A percentile compares a stretch with the other conserved stretches of the same genome.
Evolutionary conservation across 306 rosid species (phyloP).

Genomic region (Lotus japonicus): DNA sequence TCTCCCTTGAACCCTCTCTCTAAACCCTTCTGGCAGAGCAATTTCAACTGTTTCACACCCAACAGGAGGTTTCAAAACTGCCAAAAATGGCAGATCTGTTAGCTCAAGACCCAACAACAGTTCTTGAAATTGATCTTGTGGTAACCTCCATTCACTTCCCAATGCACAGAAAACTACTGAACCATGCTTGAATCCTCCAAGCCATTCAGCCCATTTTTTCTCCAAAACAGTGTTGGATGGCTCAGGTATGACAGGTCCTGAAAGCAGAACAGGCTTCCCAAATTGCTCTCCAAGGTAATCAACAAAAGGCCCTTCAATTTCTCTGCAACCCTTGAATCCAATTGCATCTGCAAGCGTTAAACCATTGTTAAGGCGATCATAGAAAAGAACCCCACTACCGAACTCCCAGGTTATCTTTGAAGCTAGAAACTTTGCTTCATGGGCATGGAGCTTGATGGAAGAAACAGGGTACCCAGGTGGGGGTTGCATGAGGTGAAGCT

Average conservation of each 20-base stretch:
- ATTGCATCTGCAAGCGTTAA: slow-evolving; percentile 14
- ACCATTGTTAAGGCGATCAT: not conserved
- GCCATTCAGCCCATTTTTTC: slow-evolving; percentile 16
- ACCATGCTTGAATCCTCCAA: not conserved
- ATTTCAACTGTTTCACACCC: slow-evolving; percentile 26
- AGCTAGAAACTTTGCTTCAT: slow-evolving; percentile 12
- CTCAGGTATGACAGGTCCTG: slow-evolving; percentile 32
- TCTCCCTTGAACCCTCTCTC: slow-evolving; percentile 24
- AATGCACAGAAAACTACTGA: slow-evolving; percentile 21
- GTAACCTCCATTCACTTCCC: slow-evolving; percentile 22
- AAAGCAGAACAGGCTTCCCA: slow-evolving; percentile 23
- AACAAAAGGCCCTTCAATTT: slow-evolving; percentile 28
- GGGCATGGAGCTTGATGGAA: slow-evolving; percentile 13
- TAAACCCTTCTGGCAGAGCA: slow-evolving; percentile 31
- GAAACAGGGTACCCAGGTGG: slow-evolving; percentile 18
- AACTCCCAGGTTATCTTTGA: not conserved
- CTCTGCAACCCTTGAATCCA: slow-evolving; percentile 27
- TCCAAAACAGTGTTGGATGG: not conserved
- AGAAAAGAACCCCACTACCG: slow-evolving; percentile 26
- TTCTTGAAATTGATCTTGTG: slow-evolving; percentile 12
- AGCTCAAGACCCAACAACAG: slow-evolving; percentile 29
- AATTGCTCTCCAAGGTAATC: not conserved
- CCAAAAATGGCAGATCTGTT: slow-evolving; percentile 26
- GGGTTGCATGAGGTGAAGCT: slow-evolving; percentile 9
- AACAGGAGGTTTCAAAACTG: slow-evolving; percentile 3